A percentile compares a stretch with the other conserved stretches of the same genome.
Conservation (phyloP, 352 stramenopile species). For the Vaucheria bursata region DNA sequence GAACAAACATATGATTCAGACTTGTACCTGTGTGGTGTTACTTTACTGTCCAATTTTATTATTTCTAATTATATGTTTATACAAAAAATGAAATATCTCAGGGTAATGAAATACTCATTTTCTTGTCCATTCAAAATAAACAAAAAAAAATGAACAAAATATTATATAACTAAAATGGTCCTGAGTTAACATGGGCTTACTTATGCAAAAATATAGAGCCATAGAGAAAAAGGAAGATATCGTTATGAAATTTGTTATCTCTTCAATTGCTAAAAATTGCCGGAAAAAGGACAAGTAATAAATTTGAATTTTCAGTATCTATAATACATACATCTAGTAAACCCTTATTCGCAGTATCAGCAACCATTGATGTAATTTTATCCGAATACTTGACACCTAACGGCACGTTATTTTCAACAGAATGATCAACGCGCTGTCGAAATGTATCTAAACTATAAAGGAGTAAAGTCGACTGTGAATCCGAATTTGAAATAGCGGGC, state of each 20-base stretch:
- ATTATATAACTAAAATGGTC: too few species aligned
- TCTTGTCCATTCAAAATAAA: too few species aligned
- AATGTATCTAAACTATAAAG: conserved; percentile 65
- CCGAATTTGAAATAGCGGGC: conserved; percentile 12
- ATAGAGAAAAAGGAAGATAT: too few species aligned
- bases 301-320: not conserved
- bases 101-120: too few species aligned
- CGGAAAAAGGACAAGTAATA: not conserved
- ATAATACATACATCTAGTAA: conserved; percentile 21
- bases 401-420: conserved; percentile 54
- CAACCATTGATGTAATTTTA: conserved; percentile 27
- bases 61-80: too few species aligned
- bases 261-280: not conserved
- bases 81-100: too few species aligned
- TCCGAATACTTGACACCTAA: conserved; percentile 25
- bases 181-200: too few species aligned
- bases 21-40: too few species aligned
- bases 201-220: too few species aligned
- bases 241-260: not conserved
- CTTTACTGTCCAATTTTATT: too few species aligned
- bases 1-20: too few species aligned
- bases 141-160: too few species aligned
- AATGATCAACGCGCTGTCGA: conserved; percentile 74
- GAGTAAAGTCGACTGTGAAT: conserved; percentile 20
- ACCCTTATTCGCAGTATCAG: conserved; percentile 17